phyloP scores from a whole-genome alignment of 345 rosid genomes.

The Ceriops tagal region DNA sequence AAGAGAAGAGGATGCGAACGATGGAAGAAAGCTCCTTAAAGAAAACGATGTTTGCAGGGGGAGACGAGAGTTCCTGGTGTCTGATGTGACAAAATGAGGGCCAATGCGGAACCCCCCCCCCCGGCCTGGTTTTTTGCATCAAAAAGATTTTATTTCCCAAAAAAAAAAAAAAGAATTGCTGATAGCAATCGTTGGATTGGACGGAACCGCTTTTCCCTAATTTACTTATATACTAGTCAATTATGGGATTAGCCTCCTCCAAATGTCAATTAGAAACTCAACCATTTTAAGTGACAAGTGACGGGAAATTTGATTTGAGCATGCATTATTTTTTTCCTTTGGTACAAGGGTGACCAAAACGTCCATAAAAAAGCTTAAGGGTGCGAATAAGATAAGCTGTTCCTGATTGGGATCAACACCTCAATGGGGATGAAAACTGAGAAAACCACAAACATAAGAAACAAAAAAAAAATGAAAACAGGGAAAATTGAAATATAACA shows the following conservation, averaged over 20 bases:
- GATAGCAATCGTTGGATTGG: constrained; percentile 5
- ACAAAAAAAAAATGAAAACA: too few species aligned
- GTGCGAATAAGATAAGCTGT: too few species aligned
- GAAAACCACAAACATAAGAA: too few species aligned
- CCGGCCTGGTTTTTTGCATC: background rate
- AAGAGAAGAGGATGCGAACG: background rate
- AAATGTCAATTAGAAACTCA: background rate
- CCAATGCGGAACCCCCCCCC: background rate
- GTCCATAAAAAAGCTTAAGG: too few species aligned
- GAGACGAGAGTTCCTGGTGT: background rate
- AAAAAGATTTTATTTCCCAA: background rate
- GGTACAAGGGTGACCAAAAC: too few species aligned
- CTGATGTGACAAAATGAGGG: constrained; percentile 17
- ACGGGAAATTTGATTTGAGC: background rate
- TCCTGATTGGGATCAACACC: too few species aligned
- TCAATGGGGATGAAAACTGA: too few species aligned
- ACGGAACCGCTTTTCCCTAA: background rate
- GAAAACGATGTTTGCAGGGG: constrained; percentile 20
- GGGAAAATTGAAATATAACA: too few species aligned
- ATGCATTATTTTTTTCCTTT: too few species aligned
- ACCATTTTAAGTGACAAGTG: background rate
- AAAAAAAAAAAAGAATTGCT: background rate
- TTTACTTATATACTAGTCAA: background rate
- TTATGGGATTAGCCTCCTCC: background rate
- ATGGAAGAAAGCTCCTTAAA: constrained; percentile 11